Evolutionary conservation across 2,329 filamentous ascomycete species (phyloP), one percentile per base, ranked within the genome.

Genomic region (Fusarium burgessii): DNA sequence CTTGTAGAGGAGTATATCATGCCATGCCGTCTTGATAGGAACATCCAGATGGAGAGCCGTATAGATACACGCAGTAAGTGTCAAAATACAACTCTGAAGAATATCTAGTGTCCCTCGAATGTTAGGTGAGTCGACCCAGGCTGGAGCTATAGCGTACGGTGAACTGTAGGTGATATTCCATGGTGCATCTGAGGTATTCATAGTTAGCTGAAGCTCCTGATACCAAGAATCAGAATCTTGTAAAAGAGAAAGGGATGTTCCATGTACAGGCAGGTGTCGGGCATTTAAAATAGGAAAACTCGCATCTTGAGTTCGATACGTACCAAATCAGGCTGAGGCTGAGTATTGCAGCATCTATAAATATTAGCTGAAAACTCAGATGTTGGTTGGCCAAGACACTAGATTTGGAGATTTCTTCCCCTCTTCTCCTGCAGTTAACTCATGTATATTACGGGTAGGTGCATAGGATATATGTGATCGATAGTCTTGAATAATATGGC

Each of bases 1-100:
- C 61, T 79, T 78, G 13, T 62, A 62, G 10, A 50, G 20, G 3
- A 71, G 14, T 13, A 63, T 11, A 13, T 54, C 27, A 25, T 71
- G 46, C 56, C 56, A 55, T 17, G 58, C 20, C 3, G 55, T 58
- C 45, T 57, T 43, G 42, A 46, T 17, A 2, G 78, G 78, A n/a
- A 83, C 73, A 43, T 83, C 82, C 7, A 82, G 71, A 58, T 83
- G 80, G 6, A 83, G 58, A 3, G 79, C 79, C 7, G 78, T 77
- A 66, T 78, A 82, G 10, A 81, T 78, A 65, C 80, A 83, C 1
- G 80, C 71, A 6, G 76, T 54, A 0, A 83, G 68, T 4, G 81
- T 80, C 6, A 80, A 42, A 4, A 79, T 47, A 52, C 81, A 82
- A 17, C 75, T 78, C 63, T 76, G 77, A 4, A 83, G 55, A 27